phyloP scores from a whole-genome alignment of 148 eudicot species.

The Diospyros lotus region DNA sequence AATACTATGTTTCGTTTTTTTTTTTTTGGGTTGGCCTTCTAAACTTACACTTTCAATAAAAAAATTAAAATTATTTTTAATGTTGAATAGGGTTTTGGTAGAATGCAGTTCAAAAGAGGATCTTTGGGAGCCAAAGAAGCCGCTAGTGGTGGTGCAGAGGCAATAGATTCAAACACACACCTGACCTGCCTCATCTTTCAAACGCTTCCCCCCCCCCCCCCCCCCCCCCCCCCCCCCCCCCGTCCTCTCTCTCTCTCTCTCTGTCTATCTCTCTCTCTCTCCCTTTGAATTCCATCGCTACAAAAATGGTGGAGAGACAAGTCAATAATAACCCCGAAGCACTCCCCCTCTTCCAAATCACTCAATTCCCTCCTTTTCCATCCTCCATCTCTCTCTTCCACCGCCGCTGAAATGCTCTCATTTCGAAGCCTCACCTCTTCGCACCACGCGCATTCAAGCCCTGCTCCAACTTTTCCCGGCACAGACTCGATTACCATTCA shows the following conservation, averaged over 20 bases:
- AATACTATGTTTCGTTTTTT: too few relatives aligned
- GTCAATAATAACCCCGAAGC: too few relatives aligned
- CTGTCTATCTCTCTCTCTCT: not conserved
- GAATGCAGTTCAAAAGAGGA: too few relatives aligned
- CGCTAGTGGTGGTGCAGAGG: too few relatives aligned
- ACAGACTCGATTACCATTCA: constrained; percentile 7
- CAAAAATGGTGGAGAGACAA: not conserved
- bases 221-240: not conserved
- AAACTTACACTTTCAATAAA: too few relatives aligned
- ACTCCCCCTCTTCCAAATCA: constrained; percentile 13
- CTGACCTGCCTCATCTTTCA: not conserved
- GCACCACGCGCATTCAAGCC: constrained; percentile 14
- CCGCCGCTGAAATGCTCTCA: constrained; percentile 11
- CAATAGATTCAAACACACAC: too few relatives aligned
- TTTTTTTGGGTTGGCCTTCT: too few relatives aligned
- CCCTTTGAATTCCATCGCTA: not conserved
- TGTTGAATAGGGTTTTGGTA: too few relatives aligned
- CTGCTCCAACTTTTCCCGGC: constrained; percentile 21
- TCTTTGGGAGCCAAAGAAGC: not conserved
- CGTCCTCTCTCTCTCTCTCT: not conserved
- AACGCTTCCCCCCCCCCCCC: not conserved
- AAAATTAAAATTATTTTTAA: too few relatives aligned
- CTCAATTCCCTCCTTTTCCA: constrained; percentile 11
- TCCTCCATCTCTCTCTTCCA: constrained; percentile 11
- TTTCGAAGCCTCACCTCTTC: not conserved